Evolutionary conservation across 768 basidiomycete genomes (phyloP), one percentile per base, ranked within the genome.

Genomic region (Rhodotorula taiwanensis): DNA sequence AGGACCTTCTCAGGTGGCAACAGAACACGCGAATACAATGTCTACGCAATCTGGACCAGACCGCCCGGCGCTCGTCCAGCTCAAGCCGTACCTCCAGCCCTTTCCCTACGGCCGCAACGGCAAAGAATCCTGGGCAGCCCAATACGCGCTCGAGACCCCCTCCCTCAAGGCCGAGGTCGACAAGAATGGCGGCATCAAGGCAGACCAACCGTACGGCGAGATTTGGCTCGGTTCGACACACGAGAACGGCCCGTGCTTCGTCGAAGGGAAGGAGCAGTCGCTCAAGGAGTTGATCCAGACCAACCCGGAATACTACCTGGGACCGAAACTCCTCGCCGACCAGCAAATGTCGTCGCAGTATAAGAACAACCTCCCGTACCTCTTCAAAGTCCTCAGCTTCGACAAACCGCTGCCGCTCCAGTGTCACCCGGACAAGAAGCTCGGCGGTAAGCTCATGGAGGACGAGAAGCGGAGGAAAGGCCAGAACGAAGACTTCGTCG

Each of bases 351-450:
- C 25, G 14, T 10, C 14, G 10, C 56, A 62, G 39, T 71, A 68
- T 48, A 52, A 49, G 52, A 30, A 62, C 36, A 57, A 70, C 47
- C 42, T 71, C 3, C 70, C 70, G 18, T 71, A 62, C 52, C 50
- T 71, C n/a, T 71, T 71, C 60, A 71, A 71, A 61, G 60, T 71
- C 4, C 60, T 71, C 33, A 53, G 50, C 43, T 71, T 71, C 60
- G 70, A 71, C 56, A 71, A 71, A 48, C 66, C 70, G 34, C 45
- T 71, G 2, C 70, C 70, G n/a, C 58, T 71, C 11, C 70, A 71
- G 50, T 60, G 58, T 21, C 64, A 65, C 50, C 64, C 64, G 39
- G 64, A 65, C 54, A 65, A 65, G 54, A 48, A 51, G 36, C 52
- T 65, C 43, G 64, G 64, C 3, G 30, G 33, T 20, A 18, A 60